These are phyloP conservation scores for Hansenula anomala DNA, from an alignment of 1,139 yeast species.

Conservation along the genomic window DNA sequence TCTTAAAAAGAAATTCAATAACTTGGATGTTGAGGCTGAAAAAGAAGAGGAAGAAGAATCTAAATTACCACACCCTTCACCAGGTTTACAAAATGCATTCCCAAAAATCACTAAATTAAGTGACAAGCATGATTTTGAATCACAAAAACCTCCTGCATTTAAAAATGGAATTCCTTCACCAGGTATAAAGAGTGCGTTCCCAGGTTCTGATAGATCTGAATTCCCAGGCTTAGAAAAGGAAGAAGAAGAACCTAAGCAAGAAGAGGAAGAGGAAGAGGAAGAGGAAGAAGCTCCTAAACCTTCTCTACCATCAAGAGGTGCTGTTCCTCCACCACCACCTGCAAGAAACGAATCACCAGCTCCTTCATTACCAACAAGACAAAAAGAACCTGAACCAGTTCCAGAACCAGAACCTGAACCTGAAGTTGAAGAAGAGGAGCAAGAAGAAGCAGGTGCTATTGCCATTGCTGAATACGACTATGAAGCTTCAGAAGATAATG, in stretches of 20 bases:
- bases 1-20: conserved; percentile 29
- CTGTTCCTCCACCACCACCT: conserved; percentile 15
- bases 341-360: conserved; percentile 1
- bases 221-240: conserved; percentile 7
- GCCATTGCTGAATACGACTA: conserved; percentile 85
- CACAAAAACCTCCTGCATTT: conserved; percentile 23
- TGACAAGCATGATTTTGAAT: conserved; percentile 10
- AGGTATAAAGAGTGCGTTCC: conserved; percentile 15
- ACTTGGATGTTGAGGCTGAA: conserved; percentile 23
- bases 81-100: conserved; percentile 29
- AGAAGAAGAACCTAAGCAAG: conserved; percentile 20
- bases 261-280: conserved; percentile 23
- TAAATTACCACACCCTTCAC: conserved; percentile 6
- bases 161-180: conserved; percentile 3
- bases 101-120: conserved; percentile 30
- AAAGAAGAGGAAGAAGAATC: not conserved
- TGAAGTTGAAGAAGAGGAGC: conserved; percentile 25
- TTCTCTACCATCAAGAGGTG: conserved; percentile 19
- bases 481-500: conserved; percentile 89
- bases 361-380: conserved; percentile 3
- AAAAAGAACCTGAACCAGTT: conserved; percentile 27
- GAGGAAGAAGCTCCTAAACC: conserved; percentile 22
- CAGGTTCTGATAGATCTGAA: conserved; percentile 14
- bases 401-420: conserved; percentile 26
- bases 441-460: conserved; percentile 33